Conservation (phyloP, 1,139 yeast species). For the Meyerozyma athensensis region DNA sequence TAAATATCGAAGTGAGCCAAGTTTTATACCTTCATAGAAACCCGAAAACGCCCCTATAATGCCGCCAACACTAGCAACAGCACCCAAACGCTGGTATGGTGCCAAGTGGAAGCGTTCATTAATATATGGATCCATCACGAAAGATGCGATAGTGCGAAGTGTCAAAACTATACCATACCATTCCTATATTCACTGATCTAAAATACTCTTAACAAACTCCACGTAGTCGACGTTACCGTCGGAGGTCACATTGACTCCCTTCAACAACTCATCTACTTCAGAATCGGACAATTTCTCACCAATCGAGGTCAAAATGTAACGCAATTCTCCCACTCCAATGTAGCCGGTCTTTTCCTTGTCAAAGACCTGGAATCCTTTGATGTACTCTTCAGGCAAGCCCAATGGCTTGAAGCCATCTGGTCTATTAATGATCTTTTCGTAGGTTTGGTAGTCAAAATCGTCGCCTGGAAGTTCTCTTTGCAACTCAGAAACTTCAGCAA, state of each 20-base stretch:
- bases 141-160: not conserved
- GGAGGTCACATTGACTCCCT: conserved; percentile 89
- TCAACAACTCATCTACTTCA: conserved; percentile 93
- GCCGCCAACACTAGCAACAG: conserved; percentile 36
- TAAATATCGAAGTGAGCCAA: conserved; percentile 55
- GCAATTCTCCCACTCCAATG: conserved; percentile 94
- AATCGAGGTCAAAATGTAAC: conserved; percentile 87
- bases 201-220: conserved; percentile 87
- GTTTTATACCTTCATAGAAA: conserved; percentile 54
- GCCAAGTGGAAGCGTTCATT: conserved; percentile 39
- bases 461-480: conserved; percentile 45
- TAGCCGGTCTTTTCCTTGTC: conserved; percentile 48
- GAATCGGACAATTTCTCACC: conserved; percentile 88
- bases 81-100: conserved; percentile 33
- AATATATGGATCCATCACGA: conserved; percentile 4
- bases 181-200: conserved; percentile 51
- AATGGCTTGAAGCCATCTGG: conserved; percentile 87
- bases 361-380: conserved; percentile 18
- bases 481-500: conserved; percentile 77
- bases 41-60: conserved; percentile 61
- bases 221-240: conserved; percentile 96
- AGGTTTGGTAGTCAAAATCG: conserved; percentile 70
- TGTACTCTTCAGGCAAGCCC: conserved; percentile 78
- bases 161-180: not conserved
- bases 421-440: conserved; percentile 72